Conservation (phyloP, 2,329 filamentous ascomycete species). For the Diaporthe sp. region DNA sequence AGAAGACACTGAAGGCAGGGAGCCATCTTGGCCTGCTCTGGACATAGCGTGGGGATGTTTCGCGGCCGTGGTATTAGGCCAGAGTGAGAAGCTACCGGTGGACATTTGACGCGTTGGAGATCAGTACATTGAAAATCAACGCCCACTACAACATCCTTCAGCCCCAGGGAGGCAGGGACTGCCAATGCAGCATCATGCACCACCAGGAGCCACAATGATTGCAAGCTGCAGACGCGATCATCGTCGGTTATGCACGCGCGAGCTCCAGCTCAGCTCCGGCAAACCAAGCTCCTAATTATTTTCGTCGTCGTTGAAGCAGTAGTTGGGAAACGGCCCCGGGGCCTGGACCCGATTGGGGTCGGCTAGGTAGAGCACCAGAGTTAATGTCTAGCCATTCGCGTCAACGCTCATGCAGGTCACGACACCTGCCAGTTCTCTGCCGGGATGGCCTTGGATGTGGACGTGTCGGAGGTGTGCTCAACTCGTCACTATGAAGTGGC, state of each 20-base stretch:
- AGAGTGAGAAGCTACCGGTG: background rate
- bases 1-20: background rate
- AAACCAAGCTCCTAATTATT: constrained; percentile 9
- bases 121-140: background rate
- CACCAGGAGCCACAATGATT: constrained; percentile 3
- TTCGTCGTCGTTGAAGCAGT: constrained; percentile 18
- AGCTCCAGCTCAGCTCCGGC: background rate
- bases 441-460: background rate
- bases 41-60: background rate
- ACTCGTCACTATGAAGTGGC: background rate
- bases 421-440: background rate
- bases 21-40: background rate
- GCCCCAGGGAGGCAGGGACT: background rate
- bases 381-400: background rate
- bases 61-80: background rate
- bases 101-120: background rate
- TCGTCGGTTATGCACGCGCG: background rate
- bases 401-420: constrained; percentile 15
- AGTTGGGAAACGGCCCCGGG: background rate
- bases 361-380: background rate
- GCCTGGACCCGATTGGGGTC: background rate
- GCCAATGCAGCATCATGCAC: background rate
- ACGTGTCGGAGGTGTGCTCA: background rate
- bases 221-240: background rate
- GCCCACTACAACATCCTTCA: background rate